phyloP scores from a whole-genome alignment of 108 stramenopile genomes.

The Pseudonitzschia multiseries region DNA sequence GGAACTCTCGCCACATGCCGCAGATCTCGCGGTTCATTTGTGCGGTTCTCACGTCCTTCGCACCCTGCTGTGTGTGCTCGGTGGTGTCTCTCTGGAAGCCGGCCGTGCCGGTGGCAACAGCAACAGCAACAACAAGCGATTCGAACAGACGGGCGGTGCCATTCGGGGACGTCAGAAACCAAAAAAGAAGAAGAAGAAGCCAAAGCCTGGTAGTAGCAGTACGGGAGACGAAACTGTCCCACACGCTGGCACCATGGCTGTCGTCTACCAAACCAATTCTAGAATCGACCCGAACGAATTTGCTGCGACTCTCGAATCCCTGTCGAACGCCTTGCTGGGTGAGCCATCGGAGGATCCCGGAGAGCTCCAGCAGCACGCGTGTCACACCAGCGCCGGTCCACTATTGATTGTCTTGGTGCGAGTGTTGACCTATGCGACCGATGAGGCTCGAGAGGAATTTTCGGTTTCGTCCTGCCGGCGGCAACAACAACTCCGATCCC shows the following conservation, averaged over 20 bases:
- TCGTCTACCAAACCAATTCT: slow-evolving; percentile 39
- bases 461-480: background rate
- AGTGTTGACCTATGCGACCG: slow-evolving; percentile 59
- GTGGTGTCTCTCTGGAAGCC: slow-evolving; percentile 59
- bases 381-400: slow-evolving; percentile 82
- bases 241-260: slow-evolving; percentile 42
- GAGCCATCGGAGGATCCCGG: slow-evolving; percentile 42
- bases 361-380: slow-evolving; percentile 64
- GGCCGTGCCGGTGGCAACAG: slow-evolving; percentile 4
- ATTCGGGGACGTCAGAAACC: slow-evolving; percentile 60
- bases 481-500: background rate
- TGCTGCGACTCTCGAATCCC: slow-evolving; percentile 25
- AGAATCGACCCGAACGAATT: slow-evolving; percentile 26
- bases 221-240: slow-evolving; percentile 11
- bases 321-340: slow-evolving; percentile 33
- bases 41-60: slow-evolving; percentile 86
- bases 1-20: slow-evolving; percentile 58
- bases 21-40: slow-evolving; percentile 71
- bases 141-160: slow-evolving; percentile 37
- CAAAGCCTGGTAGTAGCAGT: slow-evolving; percentile 10
- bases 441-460: slow-evolving; percentile 14
- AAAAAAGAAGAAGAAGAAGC: slow-evolving; percentile 64
- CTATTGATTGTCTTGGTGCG: slow-evolving; percentile 66
- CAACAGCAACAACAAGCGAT: slow-evolving; percentile 28
- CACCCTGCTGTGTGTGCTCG: slow-evolving; percentile 70